Evolutionary conservation across 2,329 filamentous ascomycete species (phyloP).

Genomic region (Aspergillus glaucus): DNA sequence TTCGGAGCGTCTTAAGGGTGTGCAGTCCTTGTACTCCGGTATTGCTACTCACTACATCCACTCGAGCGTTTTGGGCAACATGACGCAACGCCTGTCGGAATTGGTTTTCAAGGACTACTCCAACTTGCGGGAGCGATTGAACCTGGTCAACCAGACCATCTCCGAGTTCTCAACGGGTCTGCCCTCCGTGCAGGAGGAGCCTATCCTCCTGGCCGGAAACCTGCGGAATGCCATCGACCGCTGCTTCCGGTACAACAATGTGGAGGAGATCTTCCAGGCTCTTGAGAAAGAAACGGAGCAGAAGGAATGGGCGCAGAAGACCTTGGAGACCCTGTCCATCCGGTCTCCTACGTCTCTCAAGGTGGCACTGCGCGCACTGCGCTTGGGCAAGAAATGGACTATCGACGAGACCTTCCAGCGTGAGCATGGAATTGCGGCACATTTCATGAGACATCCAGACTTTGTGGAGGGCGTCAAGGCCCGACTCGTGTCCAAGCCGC

Average conservation of each 20-base stretch:
- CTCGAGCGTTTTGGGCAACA: conserved; percentile 72
- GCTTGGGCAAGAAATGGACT: conserved; percentile 65
- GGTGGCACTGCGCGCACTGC: conserved; percentile 79
- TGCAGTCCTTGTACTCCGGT: conserved; percentile 82
- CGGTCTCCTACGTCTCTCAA: conserved; percentile 82
- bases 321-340: conserved; percentile 64
- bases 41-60: conserved; percentile 95
- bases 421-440: conserved; percentile 75
- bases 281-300: conserved; percentile 53
- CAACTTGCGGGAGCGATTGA: conserved; percentile 54
- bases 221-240: conserved; percentile 78
- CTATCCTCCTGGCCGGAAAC: conserved; percentile 60
- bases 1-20: conserved; percentile 72
- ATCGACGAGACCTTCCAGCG: conserved; percentile 79
- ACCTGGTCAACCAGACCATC: conserved; percentile 76
- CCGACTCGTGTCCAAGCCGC: conserved; percentile 65
- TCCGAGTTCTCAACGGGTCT: conserved; percentile 86
- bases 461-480: conserved; percentile 89
- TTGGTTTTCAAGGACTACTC: conserved; percentile 79
- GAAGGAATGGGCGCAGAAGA: conserved; percentile 70
- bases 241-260: conserved; percentile 62
- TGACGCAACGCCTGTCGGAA: conserved; percentile 82
- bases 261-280: conserved; percentile 65
- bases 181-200: conserved; percentile 55
- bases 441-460: conserved; percentile 87